Base-by-base conservation (phyloP, 192 early-diverging fungal species). In the Entomortierella lignicola region DNA sequence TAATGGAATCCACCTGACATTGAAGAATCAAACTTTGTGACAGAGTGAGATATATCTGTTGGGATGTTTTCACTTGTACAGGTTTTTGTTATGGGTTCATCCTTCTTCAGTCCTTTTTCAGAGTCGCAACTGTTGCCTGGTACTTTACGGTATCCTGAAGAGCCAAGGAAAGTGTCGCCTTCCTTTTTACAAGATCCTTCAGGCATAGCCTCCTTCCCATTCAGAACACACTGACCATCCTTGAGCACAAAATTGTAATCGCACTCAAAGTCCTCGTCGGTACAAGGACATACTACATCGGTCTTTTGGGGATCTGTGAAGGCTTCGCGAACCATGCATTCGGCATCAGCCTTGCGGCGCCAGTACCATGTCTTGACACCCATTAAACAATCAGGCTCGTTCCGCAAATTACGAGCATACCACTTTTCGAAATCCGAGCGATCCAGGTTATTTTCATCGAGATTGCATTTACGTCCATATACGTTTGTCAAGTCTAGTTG, bases 221-320 rank as follows among this genome's bases (percentile, higher is more conserved):
- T 66, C 51, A 84, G 84, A 21, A 87, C 80, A 81, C 97, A 98
- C 50, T 82, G 58, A 21, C 87, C 87, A 26, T 81, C 66, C 25
- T 86, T 73, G 20, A 81, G 88, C 13, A 87, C 83, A 82, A 88
- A 98, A 71, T 95, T 90, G 66, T 88, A 92, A 81, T 99, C 97
- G 77, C 98, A 99, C 82, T 98, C 98, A 81, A 90, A 99, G 82
- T 99, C 98, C 52, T 87, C 85, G 25, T 77, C 84, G 0, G 92
- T 87, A 83, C 98, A 99, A 11, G 77, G 67, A 72, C 98, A 99
- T 50, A 83, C 73, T 21, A 82, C 81, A 26, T 87, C 72, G 8
- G 85, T 87, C 27, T 91, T 85, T 26, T 63, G 57, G 20, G 89
- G 82, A 37, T 92, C 85, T 26, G 87, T 82, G 69, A 87, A 90